Evolutionary conservation across 345 rosid genomes (phyloP), one percentile per base, ranked within the genome.

Genomic region (Adansonia digitata): DNA sequence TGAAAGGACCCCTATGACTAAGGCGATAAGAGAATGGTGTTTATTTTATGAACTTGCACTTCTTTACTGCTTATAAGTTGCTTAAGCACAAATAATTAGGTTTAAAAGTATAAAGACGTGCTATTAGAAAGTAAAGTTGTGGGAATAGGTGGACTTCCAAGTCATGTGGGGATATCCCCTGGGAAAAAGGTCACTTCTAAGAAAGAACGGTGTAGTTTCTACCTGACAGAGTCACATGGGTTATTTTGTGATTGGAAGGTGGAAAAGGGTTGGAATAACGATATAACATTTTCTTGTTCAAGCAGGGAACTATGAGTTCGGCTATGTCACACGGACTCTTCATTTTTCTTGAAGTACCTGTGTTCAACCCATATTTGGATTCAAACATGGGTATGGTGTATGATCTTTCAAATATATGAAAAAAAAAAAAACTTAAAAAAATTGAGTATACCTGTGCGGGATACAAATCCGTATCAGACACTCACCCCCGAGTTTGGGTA

Each of bases 211-310:
- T 43, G 69, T 27, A 75, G 70, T 77, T 73, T 83, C 66, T 20
- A 42, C 74, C 80, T 71, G 81, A 66, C 81, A 78, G 31, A 62
- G 63, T 43, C 85, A 85, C 81, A 49, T 85, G 82, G 83, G 45
- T 48, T 76, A 40, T 66, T 74, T 52, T 42, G 75, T 74, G 74
- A 72, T 74, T 73, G 71, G 69, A 29, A 34, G 75, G 40, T 71
- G 62, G 74, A 70, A 48, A 62, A 39, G 22, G 70, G 72, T 20
- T 70, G 62, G 83, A 79, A 61, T 63, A 68, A 52, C 67, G 15
- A 67, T 72, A 65, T 68, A 71, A 57, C 71, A n/a, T 66, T 74
- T 49, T 60, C 51, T 72, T 74, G 57, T 40, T 43, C 48, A 39
- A 63, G 51, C 55, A 29, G 68, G 76, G 62, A 74, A 73, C 14